These are phyloP conservation scores for Cornus florida DNA, from an alignment of 148 eudicot genomes.

Conservation along the genomic window DNA sequence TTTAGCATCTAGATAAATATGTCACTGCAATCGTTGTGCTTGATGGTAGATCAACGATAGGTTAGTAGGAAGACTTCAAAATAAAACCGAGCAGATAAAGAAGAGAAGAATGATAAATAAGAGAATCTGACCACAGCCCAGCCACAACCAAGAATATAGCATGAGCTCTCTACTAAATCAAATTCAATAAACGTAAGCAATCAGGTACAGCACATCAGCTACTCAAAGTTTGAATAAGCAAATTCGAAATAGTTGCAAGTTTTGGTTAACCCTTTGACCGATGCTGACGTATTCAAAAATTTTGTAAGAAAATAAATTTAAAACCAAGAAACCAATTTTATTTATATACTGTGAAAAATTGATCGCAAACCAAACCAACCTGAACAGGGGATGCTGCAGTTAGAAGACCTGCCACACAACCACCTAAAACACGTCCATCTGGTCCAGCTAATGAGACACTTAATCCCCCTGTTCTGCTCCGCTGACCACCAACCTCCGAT, in stretches of 20 bases:
- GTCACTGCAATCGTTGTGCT: background rate
- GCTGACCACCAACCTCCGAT: constrained; percentile 65
- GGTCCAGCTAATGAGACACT: constrained; percentile 79
- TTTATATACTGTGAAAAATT: background rate
- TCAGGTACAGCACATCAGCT: background rate
- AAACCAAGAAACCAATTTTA: background rate
- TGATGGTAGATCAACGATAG: background rate
- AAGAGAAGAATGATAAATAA: background rate
- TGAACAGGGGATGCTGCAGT: constrained; percentile 86
- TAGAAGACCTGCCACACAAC: constrained; percentile 81
- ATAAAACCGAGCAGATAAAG: background rate
- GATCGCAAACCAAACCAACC: constrained; percentile 35
- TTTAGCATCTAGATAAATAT: background rate
- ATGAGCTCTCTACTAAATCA: background rate
- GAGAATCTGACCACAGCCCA: background rate
- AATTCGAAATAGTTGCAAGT: no score
- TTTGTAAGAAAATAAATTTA: background rate
- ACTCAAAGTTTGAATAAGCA: no score
- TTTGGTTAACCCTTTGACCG: no score
- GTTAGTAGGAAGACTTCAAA: background rate
- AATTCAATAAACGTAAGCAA: background rate
- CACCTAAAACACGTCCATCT: constrained; percentile 86
- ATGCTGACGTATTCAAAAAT: no score
- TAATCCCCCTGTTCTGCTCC: constrained; percentile 75
- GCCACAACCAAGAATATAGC: background rate